phyloP scores from a whole-genome alignment of 179 eudicot species.

The Gypsophila paniculata region DNA sequence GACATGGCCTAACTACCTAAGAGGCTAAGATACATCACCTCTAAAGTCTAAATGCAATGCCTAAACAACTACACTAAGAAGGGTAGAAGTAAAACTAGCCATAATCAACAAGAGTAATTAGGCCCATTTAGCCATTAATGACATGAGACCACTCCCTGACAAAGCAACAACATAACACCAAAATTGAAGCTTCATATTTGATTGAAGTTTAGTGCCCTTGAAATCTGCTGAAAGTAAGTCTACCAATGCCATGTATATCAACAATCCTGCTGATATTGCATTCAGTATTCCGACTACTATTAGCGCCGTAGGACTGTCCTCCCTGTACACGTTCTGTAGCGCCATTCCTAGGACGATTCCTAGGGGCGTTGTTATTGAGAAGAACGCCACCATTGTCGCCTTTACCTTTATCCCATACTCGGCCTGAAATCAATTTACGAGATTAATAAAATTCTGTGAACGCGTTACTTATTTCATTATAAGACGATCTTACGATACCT shows the following conservation, averaged over 20 bases:
- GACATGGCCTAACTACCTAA: too few relatives aligned
- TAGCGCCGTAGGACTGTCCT: conserved; percentile 37
- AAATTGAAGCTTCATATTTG: conserved; percentile 35
- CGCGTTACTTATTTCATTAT: neutral
- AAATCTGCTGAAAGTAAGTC: conserved; percentile 40
- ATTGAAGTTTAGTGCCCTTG: conserved; percentile 34
- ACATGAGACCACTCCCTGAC: conserved; percentile 37
- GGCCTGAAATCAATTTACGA: conserved; percentile 23
- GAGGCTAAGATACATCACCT: too few relatives aligned
- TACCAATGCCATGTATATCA: conserved; percentile 45
- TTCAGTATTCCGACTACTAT: conserved; percentile 36
- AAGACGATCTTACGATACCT: conserved; percentile 14
- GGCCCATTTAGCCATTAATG: conserved; percentile 41
- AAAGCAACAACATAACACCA: conserved; percentile 26
- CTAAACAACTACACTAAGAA: neutral
- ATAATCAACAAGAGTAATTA: neutral
- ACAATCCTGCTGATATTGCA: conserved; percentile 35
- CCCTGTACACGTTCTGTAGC: conserved; percentile 29
- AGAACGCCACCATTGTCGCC: conserved; percentile 38
- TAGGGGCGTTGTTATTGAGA: conserved; percentile 37
- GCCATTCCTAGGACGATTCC: conserved; percentile 35
- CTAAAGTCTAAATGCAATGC: too few relatives aligned
- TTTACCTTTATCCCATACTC: conserved; percentile 31
- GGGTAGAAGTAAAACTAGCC: neutral
- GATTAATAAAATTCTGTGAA: too few relatives aligned